Percentiles rank a stretch among this genome's conserved stretches.
Evolutionary conservation across 2,329 filamentous ascomycete genomes (phyloP).

Genomic region (Xylaria sp.): DNA sequence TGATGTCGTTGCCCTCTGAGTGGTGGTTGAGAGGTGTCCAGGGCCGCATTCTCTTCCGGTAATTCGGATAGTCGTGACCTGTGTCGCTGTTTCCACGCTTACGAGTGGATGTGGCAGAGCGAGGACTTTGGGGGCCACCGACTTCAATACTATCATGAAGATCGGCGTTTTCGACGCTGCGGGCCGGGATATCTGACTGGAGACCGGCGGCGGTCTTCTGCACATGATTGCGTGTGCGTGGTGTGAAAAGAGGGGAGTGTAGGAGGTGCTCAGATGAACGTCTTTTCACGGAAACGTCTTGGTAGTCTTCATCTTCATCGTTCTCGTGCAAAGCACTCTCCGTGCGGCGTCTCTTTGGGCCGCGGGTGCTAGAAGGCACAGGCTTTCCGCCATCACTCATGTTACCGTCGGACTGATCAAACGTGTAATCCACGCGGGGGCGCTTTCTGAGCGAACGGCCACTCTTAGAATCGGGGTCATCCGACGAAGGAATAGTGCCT

Average conservation of each 20-base stretch:
- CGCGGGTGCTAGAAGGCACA: slow-evolving; percentile 25
- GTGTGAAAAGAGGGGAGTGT: slow-evolving; percentile 16
- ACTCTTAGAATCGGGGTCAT: slow-evolving; percentile 48
- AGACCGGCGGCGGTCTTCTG: slow-evolving; percentile 31
- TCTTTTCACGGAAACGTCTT: slow-evolving; percentile 25
- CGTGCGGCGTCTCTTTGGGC: slow-evolving; percentile 30
- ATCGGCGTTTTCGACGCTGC: slow-evolving; percentile 40
- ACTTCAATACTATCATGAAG: slow-evolving; percentile 56
- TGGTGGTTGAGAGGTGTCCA: slow-evolving; percentile 39
- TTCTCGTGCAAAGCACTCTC: slow-evolving; percentile 24
- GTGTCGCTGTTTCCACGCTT: too few species aligned
- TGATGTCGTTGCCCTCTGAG: slow-evolving; percentile 43
- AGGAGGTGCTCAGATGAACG: slow-evolving; percentile 31
- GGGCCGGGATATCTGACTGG: slow-evolving; percentile 23
- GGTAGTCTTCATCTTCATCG: slow-evolving; percentile 26
- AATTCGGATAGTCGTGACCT: too few species aligned
- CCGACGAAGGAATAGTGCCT: slow-evolving; percentile 35
- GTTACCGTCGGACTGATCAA: slow-evolving; percentile 48
- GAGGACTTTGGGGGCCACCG: slow-evolving; percentile 34
- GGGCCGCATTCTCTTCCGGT: slow-evolving; percentile 44
- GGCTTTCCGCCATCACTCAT: slow-evolving; percentile 24
- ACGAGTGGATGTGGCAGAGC: too few species aligned
- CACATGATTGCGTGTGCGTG: slow-evolving; percentile 23
- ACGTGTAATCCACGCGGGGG: slow-evolving; percentile 52
- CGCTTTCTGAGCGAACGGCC: slow-evolving; percentile 55